phyloP scores from a whole-genome alignment of 352 stramenopile genomes.

The Globisporangium spiculum region DNA sequence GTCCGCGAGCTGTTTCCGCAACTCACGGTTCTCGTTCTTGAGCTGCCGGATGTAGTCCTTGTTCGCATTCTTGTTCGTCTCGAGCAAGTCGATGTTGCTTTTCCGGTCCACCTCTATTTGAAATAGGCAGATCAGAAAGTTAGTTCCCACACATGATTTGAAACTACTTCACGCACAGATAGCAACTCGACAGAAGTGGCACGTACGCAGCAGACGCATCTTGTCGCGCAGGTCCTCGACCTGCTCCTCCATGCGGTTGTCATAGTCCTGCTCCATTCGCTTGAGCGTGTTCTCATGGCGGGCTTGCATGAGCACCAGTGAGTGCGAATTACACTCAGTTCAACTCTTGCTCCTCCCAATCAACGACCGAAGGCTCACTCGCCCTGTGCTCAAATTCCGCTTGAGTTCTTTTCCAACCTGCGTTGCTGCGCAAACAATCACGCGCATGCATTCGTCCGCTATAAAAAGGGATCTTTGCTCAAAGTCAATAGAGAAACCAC shows the following conservation, averaged over 20 bases:
- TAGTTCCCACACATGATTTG: constrained; percentile 3
- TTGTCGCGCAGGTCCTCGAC: constrained; percentile 82
- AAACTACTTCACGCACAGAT: background rate
- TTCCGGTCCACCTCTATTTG: constrained; percentile 80
- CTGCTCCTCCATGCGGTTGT: constrained; percentile 81
- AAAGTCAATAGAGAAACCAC: background rate
- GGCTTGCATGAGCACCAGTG: constrained; percentile 8
- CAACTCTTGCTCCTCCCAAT: background rate
- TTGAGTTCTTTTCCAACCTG: constrained; percentile 6
- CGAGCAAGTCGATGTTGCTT: constrained; percentile 78
- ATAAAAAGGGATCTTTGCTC: constrained; percentile 4
- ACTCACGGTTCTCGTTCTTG: constrained; percentile 87
- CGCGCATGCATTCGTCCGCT: background rate
- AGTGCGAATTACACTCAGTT: background rate
- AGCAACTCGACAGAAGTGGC: background rate
- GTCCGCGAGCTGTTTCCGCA: constrained; percentile 82
- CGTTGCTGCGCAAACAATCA: background rate
- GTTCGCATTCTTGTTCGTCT: constrained; percentile 88
- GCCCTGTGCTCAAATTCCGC: background rate
- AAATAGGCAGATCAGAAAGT: background rate
- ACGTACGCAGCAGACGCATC: constrained; percentile 80
- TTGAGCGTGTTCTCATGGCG: constrained; percentile 71
- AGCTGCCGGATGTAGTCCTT: constrained; percentile 88
- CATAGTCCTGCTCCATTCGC: constrained; percentile 78
- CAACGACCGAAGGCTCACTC: background rate